These are phyloP conservation scores for Saccharomycopsis oosterbeekiorum DNA, from an alignment of 805 yeast species.

Conservation along the genomic window DNA sequence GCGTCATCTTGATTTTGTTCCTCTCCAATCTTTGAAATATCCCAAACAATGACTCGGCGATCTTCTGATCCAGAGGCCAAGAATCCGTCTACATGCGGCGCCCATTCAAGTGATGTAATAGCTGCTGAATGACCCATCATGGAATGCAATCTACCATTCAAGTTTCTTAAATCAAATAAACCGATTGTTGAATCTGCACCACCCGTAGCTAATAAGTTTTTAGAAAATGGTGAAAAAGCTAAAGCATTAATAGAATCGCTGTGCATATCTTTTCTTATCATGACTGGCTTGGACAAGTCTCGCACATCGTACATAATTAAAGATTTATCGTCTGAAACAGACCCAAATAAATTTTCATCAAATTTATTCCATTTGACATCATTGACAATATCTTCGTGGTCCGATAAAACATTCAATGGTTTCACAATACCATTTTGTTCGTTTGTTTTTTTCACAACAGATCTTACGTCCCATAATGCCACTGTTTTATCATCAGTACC, in stretches of 20 bases:
- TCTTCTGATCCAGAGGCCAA: slow-evolving; percentile 72
- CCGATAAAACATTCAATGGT: slow-evolving; percentile 27
- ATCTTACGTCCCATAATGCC: slow-evolving; percentile 47
- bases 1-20: slow-evolving; percentile 83
- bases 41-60: slow-evolving; percentile 75
- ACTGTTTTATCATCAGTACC: slow-evolving; percentile 58
- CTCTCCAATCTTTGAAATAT: slow-evolving; percentile 65
- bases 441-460: background rate
- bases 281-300: slow-evolving; percentile 21
- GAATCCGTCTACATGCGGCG: slow-evolving; percentile 67
- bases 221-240: slow-evolving; percentile 54
- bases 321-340: slow-evolving; percentile 63
- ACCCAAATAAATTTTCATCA: slow-evolving; percentile 45
- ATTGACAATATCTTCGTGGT: slow-evolving; percentile 55
- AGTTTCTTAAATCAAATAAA: slow-evolving; percentile 51
- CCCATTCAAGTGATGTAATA: slow-evolving; percentile 67
- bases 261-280: slow-evolving; percentile 23
- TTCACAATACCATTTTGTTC: background rate
- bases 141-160: slow-evolving; percentile 44
- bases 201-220: slow-evolving; percentile 56
- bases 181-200: slow-evolving; percentile 58
- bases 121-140: slow-evolving; percentile 75
- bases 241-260: slow-evolving; percentile 46
- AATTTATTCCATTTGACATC: slow-evolving; percentile 66
- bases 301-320: slow-evolving; percentile 49